Evolutionary conservation across 75 land plant genomes (phyloP), one percentile per base, ranked within the genome.

Genomic region (Pinus tabuliformis): DNA sequence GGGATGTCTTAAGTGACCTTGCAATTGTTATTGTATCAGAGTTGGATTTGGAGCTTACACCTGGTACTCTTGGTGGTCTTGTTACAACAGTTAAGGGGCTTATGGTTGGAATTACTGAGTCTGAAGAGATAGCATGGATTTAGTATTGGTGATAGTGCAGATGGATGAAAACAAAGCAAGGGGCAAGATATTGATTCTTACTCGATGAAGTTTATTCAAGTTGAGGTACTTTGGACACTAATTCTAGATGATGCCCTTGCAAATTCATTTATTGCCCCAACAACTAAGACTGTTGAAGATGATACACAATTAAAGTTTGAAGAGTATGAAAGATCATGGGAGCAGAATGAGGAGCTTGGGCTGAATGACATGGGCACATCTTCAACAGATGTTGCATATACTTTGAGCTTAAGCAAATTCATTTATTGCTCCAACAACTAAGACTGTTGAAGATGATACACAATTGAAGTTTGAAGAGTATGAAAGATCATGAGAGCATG

Each of bases 351-450:
- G 82, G 98, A 95, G 75, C 73, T 95, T 73, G 99, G 98, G 58
- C 76, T 97, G 28, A 92, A 95, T 83, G 95, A 95, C 82, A 97
- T 97, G 81, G 94, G 95, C 75, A 97, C 99, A 8, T 83, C 99
- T 26, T 84, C 97, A 1, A 97, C 99, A 59, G 99, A 96, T 83
- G 84, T 68, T 57, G 94, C 94, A n/a, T n/a, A n/a, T n/a, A n/a
- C n/a, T n/a, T n/a, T n/a, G n/a, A n/a, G n/a, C n/a, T n/a, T n/a
- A 26, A 26, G 26, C 26, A 26, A 26, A 26, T 26, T 97, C 99
- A 3, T 97, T 97, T 81, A 79, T 97, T 65, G 87, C 99, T 12
- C 96, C 96, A 54, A 81, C 75, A 8, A 87, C 94, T 37, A 96
- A 97, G 59, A 62, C 77, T 54, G 81, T 91, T 26, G 87, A 91